These are phyloP conservation scores for Phoenix dactylifera DNA, from an alignment of 176 grass and related monocot genomes.

Conservation along the genomic window DNA sequence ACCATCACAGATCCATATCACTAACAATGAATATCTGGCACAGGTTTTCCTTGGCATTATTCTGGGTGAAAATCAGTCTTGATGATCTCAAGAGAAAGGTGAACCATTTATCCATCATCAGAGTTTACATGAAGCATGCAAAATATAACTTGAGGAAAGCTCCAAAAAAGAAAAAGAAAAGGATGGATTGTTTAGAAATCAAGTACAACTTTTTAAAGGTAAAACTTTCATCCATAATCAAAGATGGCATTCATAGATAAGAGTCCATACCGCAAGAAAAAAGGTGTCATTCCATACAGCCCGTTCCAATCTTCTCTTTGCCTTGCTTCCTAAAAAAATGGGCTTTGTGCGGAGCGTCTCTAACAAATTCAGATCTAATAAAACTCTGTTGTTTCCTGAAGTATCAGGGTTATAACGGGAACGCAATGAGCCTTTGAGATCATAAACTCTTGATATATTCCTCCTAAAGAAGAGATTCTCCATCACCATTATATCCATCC, in stretches of 20 bases:
- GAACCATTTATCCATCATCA: no score
- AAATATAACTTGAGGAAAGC: no score
- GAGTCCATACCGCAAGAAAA: constrained; percentile 69
- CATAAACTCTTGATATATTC: constrained; percentile 74
- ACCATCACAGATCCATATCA: no score
- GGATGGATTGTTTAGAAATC: no score
- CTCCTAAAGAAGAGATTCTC: constrained; percentile 81
- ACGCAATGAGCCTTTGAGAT: constrained; percentile 76
- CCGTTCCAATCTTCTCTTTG: constrained; percentile 65
- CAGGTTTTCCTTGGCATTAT: no score
- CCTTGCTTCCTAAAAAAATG: constrained; percentile 64
- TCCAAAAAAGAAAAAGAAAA: no score
- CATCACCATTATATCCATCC: constrained; percentile 93
- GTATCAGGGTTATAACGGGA: constrained; percentile 83
- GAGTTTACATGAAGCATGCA: no score
- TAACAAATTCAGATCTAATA: constrained; percentile 84
- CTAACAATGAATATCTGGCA: no score
- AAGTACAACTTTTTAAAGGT: no score
- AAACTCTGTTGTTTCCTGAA: constrained; percentile 64
- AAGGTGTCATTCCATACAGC: constrained; percentile 88
- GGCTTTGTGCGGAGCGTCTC: constrained; percentile 64
- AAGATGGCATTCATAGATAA: background rate
- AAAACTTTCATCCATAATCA: no score
- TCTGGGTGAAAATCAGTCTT: no score
- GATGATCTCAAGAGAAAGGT: no score